phyloP scores from a whole-genome alignment of 2,329 filamentous ascomycete genomes.

The Geoglossum cookeanum region DNA sequence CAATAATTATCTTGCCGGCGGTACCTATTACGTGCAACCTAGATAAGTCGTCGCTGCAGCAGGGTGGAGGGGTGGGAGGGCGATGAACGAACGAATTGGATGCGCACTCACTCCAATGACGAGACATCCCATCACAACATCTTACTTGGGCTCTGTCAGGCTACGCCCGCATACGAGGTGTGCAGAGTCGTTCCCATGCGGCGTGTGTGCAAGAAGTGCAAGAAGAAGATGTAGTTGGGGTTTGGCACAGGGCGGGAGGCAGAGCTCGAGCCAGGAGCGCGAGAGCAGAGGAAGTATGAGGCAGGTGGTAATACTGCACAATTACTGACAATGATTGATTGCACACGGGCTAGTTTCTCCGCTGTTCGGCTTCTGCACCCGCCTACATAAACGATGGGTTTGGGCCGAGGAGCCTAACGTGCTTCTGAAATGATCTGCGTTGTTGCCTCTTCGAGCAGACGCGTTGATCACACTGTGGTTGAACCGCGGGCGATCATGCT shows the following conservation, averaged over 20 bases:
- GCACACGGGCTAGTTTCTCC: constrained; percentile 1
- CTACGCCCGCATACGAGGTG: not conserved
- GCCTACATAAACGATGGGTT: not conserved
- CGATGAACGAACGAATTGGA: constrained; percentile 3
- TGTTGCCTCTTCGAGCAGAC: not conserved
- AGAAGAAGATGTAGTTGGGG: too few species aligned
- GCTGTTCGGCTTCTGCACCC: constrained; percentile 2
- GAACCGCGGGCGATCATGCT: not conserved
- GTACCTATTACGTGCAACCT: constrained; percentile 3
- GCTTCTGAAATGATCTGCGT: not conserved
- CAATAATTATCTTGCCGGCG: constrained; percentile 3
- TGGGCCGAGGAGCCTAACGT: not conserved
- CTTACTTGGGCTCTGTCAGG: too few species aligned
- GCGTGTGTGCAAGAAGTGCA: not conserved
- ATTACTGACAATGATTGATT: not conserved
- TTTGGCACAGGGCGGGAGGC: not conserved
- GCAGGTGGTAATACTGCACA: not conserved
- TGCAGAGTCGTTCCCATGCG: not conserved
- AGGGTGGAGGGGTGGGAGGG: not conserved
- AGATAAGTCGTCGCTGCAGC: constrained; percentile 1
- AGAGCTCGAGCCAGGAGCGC: not conserved
- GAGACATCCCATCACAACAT: not conserved
- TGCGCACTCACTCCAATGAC: not conserved
- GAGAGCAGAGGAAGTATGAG: too few species aligned
- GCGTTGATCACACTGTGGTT: not conserved